These are phyloP conservation scores for Vishniacozyma victoriae DNA, from an alignment of 768 basidiomycete genomes.

Conservation along the genomic window DNA sequence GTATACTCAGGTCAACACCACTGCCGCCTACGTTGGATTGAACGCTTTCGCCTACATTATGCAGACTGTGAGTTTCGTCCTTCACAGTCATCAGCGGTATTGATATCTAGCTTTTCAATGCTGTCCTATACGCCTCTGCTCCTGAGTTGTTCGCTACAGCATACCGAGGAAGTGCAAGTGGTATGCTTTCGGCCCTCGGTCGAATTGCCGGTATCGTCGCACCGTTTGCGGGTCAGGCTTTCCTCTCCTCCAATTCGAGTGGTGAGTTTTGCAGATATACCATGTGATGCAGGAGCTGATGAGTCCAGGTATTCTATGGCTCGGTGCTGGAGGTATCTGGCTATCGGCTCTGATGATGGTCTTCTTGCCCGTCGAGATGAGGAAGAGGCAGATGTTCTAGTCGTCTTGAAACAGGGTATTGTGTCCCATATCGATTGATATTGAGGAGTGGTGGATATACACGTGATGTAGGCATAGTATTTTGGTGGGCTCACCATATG, in stretches of 20 bases:
- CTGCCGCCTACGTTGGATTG: conserved; percentile 40
- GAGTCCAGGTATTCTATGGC: conserved; percentile 34
- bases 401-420: background rate
- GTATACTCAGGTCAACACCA: conserved; percentile 41
- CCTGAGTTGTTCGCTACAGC: conserved; percentile 45
- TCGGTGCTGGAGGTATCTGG: conserved; percentile 41
- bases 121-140: conserved; percentile 46
- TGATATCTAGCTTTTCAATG: conserved; percentile 41
- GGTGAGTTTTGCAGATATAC: too few species aligned
- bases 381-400: conserved; percentile 45
- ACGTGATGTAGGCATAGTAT: too few species aligned
- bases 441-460: too few species aligned
- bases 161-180: conserved; percentile 36
- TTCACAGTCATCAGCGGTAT: background rate
- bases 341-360: conserved; percentile 31
- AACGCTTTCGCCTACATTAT: conserved; percentile 44
- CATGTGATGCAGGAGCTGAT: background rate
- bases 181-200: conserved; percentile 34
- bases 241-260: background rate
- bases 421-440: too few species aligned
- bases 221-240: conserved; percentile 38
- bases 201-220: conserved; percentile 41
- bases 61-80: conserved; percentile 34
- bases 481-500: too few species aligned
- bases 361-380: conserved; percentile 43